Evolutionary conservation across 2,329 filamentous ascomycete genomes (phyloP), one percentile per base, ranked within the genome.

Genomic region (Colletotrichum brevisporum): DNA sequence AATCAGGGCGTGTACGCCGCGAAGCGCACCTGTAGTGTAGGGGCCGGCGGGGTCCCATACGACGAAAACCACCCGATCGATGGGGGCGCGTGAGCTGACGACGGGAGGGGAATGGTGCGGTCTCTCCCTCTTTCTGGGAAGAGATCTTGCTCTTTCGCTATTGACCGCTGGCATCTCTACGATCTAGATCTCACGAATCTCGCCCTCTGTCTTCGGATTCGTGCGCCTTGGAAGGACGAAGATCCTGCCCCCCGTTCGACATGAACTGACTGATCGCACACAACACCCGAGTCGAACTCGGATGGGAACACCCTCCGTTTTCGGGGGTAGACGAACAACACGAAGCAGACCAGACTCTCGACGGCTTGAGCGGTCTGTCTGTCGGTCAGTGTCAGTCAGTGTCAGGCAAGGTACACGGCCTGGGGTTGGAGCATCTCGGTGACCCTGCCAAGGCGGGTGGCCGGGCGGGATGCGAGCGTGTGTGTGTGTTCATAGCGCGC

Each of bases 401-500:
- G 31, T 36, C 31, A 36, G 31, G 8, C 31, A 36, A 59, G 24
- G 43, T 26, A 55, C 59, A 54, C 48, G 39, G 50, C 18, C 59
- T 18, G 26, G 36, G 12, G n/a, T 31, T 55, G 55, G 60, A 55
- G 66, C 51, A 56, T 47, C 55, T 56, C 65, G 27, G 66, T 60
- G 66, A 66, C 66, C 66, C 66, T 69, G 66, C 66, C 66, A 69
- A 69, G 66, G 62, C 66, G 66, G 60, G 52, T 39, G 27, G 47
- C 31, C 24, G 52, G 26, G 36, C 59, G 64, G 65, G 65, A 68
- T 43, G 31, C 31, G 31, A 36, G 8, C 31, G 31, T 12, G 31
- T 36, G 31, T 31, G 27, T 31, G 60, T 52, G 21, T 15, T 50
- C 61, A 60, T 56, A 69, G 66, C 66, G 66, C 6, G 18, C 31